phyloP scores from a whole-genome alignment of 108 stramenopile species.

The Fistulifera pelliculosa region DNA sequence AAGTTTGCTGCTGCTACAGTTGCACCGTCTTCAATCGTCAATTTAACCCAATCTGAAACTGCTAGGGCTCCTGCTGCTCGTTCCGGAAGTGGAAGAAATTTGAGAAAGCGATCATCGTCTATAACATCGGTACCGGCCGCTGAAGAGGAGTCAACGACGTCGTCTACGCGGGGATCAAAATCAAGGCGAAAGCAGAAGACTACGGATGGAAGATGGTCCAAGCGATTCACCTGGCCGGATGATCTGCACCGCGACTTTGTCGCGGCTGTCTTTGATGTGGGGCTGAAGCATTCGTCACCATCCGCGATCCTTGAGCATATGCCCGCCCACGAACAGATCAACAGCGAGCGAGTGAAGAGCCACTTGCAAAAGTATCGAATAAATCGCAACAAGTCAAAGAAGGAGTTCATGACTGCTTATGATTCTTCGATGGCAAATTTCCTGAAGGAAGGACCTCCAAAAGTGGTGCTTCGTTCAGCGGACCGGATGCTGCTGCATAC shows the following conservation, averaged over 20 bases:
- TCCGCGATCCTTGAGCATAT: conserved; percentile 88
- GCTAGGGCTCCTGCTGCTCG: too few relatives aligned
- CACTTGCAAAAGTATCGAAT: conserved; percentile 94
- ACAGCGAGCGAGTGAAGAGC: conserved; percentile 90
- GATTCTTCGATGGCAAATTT: conserved; percentile 50
- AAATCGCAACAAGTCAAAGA: conserved; percentile 75
- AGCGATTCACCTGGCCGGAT: conserved; percentile 85
- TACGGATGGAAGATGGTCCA: conserved; percentile 71
- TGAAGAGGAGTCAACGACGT: conserved; percentile 13
- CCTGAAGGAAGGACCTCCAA: conserved; percentile 19
- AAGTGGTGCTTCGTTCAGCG: conserved; percentile 19
- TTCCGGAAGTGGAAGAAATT: conserved; percentile 1
- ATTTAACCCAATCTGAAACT: not conserved
- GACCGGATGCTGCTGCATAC: conserved; percentile 63
- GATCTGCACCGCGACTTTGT: conserved; percentile 83
- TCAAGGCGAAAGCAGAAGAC: conserved; percentile 38
- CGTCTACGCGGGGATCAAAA: conserved; percentile 5
- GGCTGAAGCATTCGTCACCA: conserved; percentile 87
- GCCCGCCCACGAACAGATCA: conserved; percentile 69
- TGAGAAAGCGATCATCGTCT: conserved; percentile 5
- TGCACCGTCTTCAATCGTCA: not conserved
- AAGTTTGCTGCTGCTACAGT: not conserved
- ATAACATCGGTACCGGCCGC: not conserved
- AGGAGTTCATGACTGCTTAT: conserved; percentile 85
- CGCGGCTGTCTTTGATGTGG: conserved; percentile 90